phyloP scores from a whole-genome alignment of 2,329 filamentous ascomycete species.

The Mycosphaerella sp. region DNA sequence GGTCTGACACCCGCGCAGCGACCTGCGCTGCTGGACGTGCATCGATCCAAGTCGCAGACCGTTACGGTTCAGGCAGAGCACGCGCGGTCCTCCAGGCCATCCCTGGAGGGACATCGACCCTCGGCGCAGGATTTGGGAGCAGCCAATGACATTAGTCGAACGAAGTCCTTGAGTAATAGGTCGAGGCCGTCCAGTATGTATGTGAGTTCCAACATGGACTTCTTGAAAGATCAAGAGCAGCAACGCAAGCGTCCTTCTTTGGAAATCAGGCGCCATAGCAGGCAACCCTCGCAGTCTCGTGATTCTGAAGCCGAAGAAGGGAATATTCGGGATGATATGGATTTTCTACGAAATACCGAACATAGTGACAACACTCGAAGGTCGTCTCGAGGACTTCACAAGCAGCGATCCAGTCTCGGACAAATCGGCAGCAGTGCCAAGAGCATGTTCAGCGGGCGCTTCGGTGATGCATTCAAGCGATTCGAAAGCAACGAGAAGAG shows the following conservation, averaged over 20 bases:
- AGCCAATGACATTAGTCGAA: slow-evolving; percentile 43
- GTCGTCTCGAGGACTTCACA: slow-evolving; percentile 35
- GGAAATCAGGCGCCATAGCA: slow-evolving; percentile 29
- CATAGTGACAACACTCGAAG: slow-evolving; percentile 41
- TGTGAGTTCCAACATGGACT: slow-evolving; percentile 75
- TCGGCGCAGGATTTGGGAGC: slow-evolving; percentile 56
- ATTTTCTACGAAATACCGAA: slow-evolving; percentile 73
- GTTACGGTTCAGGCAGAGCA: slow-evolving; percentile 40
- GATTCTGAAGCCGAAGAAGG: slow-evolving; percentile 52
- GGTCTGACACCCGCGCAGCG: slow-evolving; percentile 33
- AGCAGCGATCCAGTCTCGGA: slow-evolving; percentile 67
- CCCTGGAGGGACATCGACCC: slow-evolving; percentile 64
- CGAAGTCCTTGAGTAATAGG: slow-evolving; percentile 59
- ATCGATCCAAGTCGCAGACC: slow-evolving; percentile 47
- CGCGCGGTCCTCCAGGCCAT: slow-evolving; percentile 53
- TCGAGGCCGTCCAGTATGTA: slow-evolving; percentile 75
- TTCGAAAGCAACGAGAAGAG: slow-evolving; percentile 55
- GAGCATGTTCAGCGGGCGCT: slow-evolving; percentile 76
- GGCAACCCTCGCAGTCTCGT: slow-evolving; percentile 26
- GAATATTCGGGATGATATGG: slow-evolving; percentile 71
- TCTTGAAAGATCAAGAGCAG: slow-evolving; percentile 66
- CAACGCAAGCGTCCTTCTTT: slow-evolving; percentile 29
- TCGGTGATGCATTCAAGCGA: slow-evolving; percentile 87
- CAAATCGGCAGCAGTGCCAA: slow-evolving; percentile 57
- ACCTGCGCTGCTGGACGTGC: slow-evolving; percentile 39